These are phyloP conservation scores for Trichoderma sp. DNA, from an alignment of 2,329 filamentous ascomycete species.

Conservation along the genomic window DNA sequence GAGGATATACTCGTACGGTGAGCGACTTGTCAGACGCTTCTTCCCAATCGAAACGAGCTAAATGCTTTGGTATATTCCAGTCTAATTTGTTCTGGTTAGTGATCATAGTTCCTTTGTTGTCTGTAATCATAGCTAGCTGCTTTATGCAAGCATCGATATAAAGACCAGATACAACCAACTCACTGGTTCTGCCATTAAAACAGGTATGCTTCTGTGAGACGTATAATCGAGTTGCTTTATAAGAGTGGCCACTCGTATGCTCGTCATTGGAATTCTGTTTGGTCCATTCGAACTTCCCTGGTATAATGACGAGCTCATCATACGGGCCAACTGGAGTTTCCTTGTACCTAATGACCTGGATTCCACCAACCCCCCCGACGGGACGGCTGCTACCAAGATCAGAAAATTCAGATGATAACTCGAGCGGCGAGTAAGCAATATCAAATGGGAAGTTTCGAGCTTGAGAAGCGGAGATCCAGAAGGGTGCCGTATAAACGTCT, in stretches of 20 bases:
- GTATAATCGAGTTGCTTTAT: background rate
- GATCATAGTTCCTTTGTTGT: background rate
- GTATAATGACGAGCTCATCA: constrained; percentile 53
- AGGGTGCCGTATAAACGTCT: constrained; percentile 43
- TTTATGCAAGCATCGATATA: background rate
- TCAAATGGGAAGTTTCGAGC: constrained; percentile 38
- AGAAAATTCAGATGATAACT: constrained; percentile 46
- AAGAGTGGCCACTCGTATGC: background rate
- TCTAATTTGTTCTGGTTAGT: background rate
- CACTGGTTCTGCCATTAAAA: background rate
- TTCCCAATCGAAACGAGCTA: background rate
- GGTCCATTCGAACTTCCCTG: constrained; percentile 48
- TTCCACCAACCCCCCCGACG: constrained; percentile 38
- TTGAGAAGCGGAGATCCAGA: constrained; percentile 40
- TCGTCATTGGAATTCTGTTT: constrained; percentile 24
- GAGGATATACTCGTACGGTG: background rate
- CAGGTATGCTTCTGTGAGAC: background rate
- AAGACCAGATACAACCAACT: background rate
- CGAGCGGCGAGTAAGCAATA: constrained; percentile 50
- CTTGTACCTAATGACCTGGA: constrained; percentile 54
- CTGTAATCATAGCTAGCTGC: background rate
- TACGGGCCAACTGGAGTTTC: constrained; percentile 55
- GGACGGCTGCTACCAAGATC: background rate
- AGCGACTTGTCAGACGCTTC: background rate
- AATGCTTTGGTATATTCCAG: background rate